Percentiles rank a stretch among this genome's conserved stretches.
Conservation (phyloP, 2,329 filamentous ascomycete genomes). For the Lecanoromycetidae sp. region DNA sequence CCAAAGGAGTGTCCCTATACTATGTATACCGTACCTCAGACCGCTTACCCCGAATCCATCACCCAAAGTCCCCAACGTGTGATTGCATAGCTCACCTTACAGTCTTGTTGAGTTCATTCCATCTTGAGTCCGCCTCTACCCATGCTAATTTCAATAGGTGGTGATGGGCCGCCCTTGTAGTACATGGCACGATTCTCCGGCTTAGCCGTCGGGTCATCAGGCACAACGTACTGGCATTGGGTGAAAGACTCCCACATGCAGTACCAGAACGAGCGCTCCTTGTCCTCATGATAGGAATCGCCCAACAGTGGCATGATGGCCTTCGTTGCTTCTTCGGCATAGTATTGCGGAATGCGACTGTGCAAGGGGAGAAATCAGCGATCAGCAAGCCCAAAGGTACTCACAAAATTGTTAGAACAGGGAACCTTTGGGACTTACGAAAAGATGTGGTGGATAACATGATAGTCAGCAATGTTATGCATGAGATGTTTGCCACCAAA, state of each 20-base stretch:
- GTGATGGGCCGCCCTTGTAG: not conserved
- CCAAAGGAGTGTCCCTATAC: too few relatives aligned
- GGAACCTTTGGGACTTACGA: not conserved
- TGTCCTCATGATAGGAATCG: conserved; percentile 3
- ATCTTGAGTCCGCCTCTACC: not conserved
- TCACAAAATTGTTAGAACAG: not conserved
- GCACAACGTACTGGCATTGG: conserved; percentile 1
- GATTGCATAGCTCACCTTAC: not conserved
- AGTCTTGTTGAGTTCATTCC: not conserved
- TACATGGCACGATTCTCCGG: not conserved
- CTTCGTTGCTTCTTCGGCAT: conserved; percentile 4
- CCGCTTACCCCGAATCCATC: too few relatives aligned
- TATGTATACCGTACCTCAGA: too few relatives aligned
- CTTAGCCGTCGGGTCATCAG: not conserved
- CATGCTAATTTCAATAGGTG: conserved; percentile 1
- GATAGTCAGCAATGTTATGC: not conserved
- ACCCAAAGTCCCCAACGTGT: too few relatives aligned
- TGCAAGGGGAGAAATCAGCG: not conserved
- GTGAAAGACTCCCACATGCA: conserved; percentile 8
- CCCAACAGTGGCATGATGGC: conserved; percentile 7
- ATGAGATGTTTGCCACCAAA: conserved; percentile 3
- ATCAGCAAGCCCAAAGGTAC: too few relatives aligned
- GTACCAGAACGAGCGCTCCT: not conserved
- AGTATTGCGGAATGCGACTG: conserved; percentile 5
- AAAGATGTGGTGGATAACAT: conserved; percentile 6